Evolutionary conservation across 345 rosid genomes (phyloP).

Genomic region (Moricandia moricandioides): DNA sequence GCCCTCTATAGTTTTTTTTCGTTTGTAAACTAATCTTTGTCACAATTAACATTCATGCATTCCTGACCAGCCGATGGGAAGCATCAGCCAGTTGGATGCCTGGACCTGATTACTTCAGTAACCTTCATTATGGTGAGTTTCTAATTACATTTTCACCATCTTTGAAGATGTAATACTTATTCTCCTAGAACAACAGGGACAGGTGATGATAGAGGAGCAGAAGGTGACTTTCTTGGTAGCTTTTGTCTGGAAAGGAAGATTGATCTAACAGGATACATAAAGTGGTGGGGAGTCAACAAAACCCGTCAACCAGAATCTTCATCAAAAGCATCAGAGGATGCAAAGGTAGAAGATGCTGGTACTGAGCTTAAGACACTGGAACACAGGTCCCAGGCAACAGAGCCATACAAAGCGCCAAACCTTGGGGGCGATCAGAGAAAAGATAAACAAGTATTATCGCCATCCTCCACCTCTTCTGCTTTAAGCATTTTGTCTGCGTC

Average conservation of each 20-base stretch:
- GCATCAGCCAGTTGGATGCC: constrained; percentile 69
- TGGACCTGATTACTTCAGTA: constrained; percentile 76
- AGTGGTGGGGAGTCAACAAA: constrained; percentile 89
- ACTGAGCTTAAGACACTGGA: constrained; percentile 79
- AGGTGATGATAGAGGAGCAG: constrained; percentile 72
- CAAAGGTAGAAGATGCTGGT: constrained; percentile 60
- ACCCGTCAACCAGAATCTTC: constrained; percentile 64
- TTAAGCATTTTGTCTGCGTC: constrained; percentile 77
- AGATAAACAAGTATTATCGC: constrained; percentile 43
- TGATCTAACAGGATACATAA: constrained; percentile 74
- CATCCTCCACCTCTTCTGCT: constrained; percentile 48
- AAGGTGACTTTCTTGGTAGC: constrained; percentile 67
- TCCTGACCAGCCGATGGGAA: constrained; percentile 66
- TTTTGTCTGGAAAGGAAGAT: constrained; percentile 79
- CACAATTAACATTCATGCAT: not conserved
- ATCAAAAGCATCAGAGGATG: constrained; percentile 61
- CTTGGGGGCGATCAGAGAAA: constrained; percentile 56
- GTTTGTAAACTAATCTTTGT: not conserved
- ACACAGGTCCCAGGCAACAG: constrained; percentile 58
- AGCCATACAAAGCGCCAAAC: constrained; percentile 85
- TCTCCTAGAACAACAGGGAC: constrained; percentile 36
- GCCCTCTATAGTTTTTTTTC: not conserved
- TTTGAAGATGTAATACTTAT: not conserved
- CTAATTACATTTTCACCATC: not conserved
- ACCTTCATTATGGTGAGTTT: constrained; percentile 56